Evolutionary conservation across 2,329 filamentous ascomycete genomes (phyloP).

Genomic region (Aspergillus intermedius): DNA sequence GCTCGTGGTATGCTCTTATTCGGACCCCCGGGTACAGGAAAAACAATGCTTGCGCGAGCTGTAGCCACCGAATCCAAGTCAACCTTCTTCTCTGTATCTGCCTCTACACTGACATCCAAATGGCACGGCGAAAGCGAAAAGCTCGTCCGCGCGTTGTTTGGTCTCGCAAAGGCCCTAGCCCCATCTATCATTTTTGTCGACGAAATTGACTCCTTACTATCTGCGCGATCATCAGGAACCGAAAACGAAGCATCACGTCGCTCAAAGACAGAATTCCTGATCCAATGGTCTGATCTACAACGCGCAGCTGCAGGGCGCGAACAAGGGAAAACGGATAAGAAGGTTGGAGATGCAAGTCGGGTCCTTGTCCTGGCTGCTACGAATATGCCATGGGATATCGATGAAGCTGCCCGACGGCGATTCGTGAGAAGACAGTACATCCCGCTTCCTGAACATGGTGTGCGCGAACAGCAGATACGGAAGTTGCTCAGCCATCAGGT

Average conservation of each 20-base stretch:
- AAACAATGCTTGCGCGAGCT: conserved; percentile 93
- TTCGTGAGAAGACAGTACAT: conserved; percentile 96
- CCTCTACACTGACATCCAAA: conserved; percentile 89
- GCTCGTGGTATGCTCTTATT: conserved; percentile 94
- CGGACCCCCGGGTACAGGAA: conserved; percentile 93
- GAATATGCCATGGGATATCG: conserved; percentile 95
- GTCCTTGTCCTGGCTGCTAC: conserved; percentile 93
- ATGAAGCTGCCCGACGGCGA: conserved; percentile 82
- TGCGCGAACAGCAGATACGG: conserved; percentile 69
- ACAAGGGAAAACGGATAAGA: conserved; percentile 53
- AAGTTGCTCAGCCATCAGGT: conserved; percentile 82
- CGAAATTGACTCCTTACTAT: conserved; percentile 91
- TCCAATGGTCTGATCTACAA: conserved; percentile 93
- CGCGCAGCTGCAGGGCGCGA: conserved; percentile 84
- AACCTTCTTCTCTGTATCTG: conserved; percentile 95
- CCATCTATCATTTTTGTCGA: conserved; percentile 98
- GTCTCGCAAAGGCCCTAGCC: conserved; percentile 78
- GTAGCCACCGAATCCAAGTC: conserved; percentile 92
- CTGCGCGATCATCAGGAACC: conserved; percentile 65
- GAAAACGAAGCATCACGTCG: conserved; percentile 90
- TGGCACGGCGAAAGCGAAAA: conserved; percentile 96
- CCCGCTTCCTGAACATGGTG: conserved; percentile 77
- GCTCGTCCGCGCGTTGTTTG: conserved; percentile 84
- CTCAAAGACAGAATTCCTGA: conserved; percentile 96
- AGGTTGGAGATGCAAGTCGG: conserved; percentile 72